Evolutionary conservation across 179 eudicot species (phyloP).

Genomic region (Amaranthus tricolor): DNA sequence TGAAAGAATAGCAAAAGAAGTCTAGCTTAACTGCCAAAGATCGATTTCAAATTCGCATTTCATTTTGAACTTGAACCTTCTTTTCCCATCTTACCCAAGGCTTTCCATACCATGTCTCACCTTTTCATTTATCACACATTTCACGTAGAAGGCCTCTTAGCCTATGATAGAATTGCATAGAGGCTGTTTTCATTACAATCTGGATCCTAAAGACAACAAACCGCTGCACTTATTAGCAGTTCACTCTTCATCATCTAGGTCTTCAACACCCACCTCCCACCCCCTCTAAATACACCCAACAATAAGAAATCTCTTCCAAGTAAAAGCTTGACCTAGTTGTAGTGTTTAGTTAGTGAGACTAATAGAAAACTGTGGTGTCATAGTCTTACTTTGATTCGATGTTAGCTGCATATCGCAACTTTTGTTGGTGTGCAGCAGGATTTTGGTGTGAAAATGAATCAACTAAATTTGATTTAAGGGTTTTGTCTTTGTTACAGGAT

Average conservation of each 20-base stretch:
- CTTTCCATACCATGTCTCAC: neutral
- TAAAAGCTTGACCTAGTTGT: too few relatives aligned
- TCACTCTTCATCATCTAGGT: neutral
- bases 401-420: neutral
- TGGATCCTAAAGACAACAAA: neutral
- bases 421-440: neutral
- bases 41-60: too few relatives aligned
- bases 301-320: too few relatives aligned
- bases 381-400: neutral
- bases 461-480: neutral
- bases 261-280: neutral
- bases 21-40: too few relatives aligned
- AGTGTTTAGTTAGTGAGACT: too few relatives aligned
- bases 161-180: neutral
- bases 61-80: too few relatives aligned
- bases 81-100: too few relatives aligned
- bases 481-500: constrained; percentile 8
- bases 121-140: neutral
- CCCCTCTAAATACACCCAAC: too few relatives aligned
- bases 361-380: neutral
- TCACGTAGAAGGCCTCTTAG: too few relatives aligned
- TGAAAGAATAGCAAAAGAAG: too few relatives aligned
- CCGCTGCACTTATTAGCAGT: neutral
- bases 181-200: neutral
- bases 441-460: neutral